Conservation (phyloP, 2,329 filamentous ascomycete species). For the Canariomyces notabilis region DNA sequence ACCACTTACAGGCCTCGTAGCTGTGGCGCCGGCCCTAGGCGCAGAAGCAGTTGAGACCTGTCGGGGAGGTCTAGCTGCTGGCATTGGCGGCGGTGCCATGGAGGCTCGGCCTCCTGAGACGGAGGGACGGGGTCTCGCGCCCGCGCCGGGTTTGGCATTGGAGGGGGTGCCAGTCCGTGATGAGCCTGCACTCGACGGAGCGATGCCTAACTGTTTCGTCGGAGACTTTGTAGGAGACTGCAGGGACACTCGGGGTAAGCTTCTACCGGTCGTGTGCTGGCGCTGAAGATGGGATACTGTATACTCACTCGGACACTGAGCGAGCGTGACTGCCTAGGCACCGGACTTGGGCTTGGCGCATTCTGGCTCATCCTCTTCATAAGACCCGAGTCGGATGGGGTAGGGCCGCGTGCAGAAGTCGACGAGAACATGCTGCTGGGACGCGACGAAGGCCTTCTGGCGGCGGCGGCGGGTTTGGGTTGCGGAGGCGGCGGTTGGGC, state of each 20-base stretch:
- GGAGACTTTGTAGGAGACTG: constrained; percentile 76
- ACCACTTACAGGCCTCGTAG: constrained; percentile 36
- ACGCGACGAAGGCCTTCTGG: constrained; percentile 35
- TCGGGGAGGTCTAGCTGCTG: constrained; percentile 39
- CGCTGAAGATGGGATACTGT: neutral
- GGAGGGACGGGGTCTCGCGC: constrained; percentile 50
- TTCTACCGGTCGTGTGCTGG: no score
- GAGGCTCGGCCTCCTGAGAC: constrained; percentile 53
- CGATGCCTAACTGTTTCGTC: constrained; percentile 63
- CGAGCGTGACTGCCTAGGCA: constrained; percentile 50
- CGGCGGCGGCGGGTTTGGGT: constrained; percentile 25
- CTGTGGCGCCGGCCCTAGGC: constrained; percentile 30
- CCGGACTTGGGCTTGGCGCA: constrained; percentile 67
- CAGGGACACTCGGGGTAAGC: neutral
- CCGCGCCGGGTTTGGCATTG: constrained; percentile 43
- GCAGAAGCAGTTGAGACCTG: constrained; percentile 42
- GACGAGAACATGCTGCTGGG: constrained; percentile 47
- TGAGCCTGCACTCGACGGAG: constrained; percentile 49
- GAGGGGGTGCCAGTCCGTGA: constrained; percentile 64
- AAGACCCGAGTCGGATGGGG: constrained; percentile 47
- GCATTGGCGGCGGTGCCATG: constrained; percentile 61
- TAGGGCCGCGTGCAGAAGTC: constrained; percentile 36
- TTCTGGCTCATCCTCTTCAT: constrained; percentile 65
- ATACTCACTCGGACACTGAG: constrained; percentile 52
- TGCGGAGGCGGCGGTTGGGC: constrained; percentile 42